A percentile compares a stretch with the other conserved stretches of the same genome.
phyloP scores from a whole-genome alignment of 345 rosid species.

The Adansonia digitata region DNA sequence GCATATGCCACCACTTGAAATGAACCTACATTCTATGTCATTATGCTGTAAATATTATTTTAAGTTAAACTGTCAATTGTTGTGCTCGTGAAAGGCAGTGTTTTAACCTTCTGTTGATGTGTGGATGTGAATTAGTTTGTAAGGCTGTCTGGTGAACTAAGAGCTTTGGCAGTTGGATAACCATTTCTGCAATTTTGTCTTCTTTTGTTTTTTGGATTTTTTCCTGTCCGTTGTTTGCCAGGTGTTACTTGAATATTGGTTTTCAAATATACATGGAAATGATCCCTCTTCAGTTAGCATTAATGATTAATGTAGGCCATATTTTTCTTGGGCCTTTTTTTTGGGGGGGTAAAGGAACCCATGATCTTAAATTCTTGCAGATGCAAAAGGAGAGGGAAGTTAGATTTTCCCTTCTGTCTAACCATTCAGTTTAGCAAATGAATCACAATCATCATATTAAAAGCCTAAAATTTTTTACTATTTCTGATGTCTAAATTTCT shows the following conservation, averaged over 20 bases:
- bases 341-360: neutral
- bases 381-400: neutral
- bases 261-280: neutral
- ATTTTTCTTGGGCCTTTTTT: neutral
- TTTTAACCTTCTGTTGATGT: neutral
- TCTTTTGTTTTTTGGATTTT: neutral
- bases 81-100: neutral
- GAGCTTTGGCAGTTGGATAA: neutral
- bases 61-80: neutral
- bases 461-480: neutral
- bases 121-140: neutral
- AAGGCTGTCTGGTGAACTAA: neutral
- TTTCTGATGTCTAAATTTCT: neutral
- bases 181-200: neutral
- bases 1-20: neutral
- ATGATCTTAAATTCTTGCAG: neutral
- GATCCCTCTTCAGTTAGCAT: neutral
- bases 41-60: neutral
- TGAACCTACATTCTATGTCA: conserved; percentile 1
- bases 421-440: neutral
- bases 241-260: neutral
- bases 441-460: neutral
- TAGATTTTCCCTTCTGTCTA: neutral
- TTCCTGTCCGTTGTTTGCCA: neutral
- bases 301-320: neutral